Base-by-base conservation (phyloP, 2,329 filamentous ascomycete genomes). In the Hawksworthiomyces lignivorus region DNA sequence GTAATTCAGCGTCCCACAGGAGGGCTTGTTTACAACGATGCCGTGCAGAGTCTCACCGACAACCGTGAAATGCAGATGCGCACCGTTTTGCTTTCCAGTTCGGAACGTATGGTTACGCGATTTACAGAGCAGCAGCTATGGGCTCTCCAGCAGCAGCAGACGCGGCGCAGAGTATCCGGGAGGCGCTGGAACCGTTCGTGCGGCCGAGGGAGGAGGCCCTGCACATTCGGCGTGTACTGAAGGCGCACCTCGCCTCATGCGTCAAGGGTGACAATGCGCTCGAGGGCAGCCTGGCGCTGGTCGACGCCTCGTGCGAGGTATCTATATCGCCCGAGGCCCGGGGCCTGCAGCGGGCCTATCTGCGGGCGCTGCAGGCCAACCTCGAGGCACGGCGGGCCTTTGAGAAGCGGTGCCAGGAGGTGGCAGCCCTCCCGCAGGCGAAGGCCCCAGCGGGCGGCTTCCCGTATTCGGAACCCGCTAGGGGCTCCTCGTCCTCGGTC, bases 181-280 rank as follows among this genome's bases (percentile, higher is more conserved):
- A 34, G 21, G 60, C 58, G 15, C 63, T 82, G 18, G 60, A 65
- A 26, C 69, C 72, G 5, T 77, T 69, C 46, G 63, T 80, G 43
- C 75, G 73, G 39, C 67, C 72, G 21, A 68, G 75, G 20, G 74
- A 80, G 44, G 73, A 82, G 50, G 66, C 70, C 36, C 63, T 69
- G 27, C 71, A 72, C 35, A 73, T 82, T 43, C 67, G 74, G 47
- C 72, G 70, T 37, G 61, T 78, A 22, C 54, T 80, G 34, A 67
- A 73, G 31, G 64, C 72, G 17, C 68, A 79, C 48, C 60, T 82
- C 5, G 67, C 66, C 21, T 64, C 69, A 18, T 68, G 63, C 48
- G 54, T 72, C 15, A 59, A 66, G 14, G 59, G 65, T 46, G 64
- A 46, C 15, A 37, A 24, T 11, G 36, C 37, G 2, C 35, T 39